phyloP scores from a whole-genome alignment of 768 basidiomycete genomes.

The Kwoniella heveanensis region DNA sequence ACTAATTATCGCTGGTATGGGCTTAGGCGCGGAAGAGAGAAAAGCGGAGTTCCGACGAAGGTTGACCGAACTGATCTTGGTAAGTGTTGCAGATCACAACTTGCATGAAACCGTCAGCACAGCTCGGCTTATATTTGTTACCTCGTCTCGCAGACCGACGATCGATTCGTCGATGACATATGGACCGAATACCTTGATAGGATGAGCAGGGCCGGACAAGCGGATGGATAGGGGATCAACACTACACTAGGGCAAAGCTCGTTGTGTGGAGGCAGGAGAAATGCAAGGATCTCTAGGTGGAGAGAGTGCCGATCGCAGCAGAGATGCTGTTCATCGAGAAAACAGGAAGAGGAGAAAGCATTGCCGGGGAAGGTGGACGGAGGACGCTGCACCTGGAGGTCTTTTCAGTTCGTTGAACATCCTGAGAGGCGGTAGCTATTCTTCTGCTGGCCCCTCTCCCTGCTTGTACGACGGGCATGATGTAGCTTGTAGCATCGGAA shows the following conservation, averaged over 20 bases:
- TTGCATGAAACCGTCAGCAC: no score
- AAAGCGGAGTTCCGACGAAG: slow-evolving; percentile 22
- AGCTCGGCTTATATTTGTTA: background rate
- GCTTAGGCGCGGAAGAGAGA: slow-evolving; percentile 15
- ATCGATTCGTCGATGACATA: slow-evolving; percentile 38
- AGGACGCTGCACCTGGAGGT: no score
- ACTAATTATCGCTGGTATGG: slow-evolving; percentile 2
- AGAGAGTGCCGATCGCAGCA: no score
- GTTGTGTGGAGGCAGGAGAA: no score
- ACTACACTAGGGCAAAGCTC: background rate
- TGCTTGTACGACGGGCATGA: background rate
- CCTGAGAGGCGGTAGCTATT: no score
- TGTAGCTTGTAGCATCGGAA: background rate
- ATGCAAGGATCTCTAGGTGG: no score
- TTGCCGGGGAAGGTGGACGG: no score
- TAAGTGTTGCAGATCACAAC: slow-evolving; percentile 31
- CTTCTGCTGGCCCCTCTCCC: no score
- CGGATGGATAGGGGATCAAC: slow-evolving; percentile 4
- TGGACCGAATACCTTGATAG: slow-evolving; percentile 35
- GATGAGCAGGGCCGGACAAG: slow-evolving; percentile 18
- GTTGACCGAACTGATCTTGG: slow-evolving; percentile 26
- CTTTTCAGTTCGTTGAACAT: no score
- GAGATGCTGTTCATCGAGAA: no score
- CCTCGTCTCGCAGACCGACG: slow-evolving; percentile 31
- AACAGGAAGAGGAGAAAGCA: no score